Evolutionary conservation across 1,284 basidiomycete genomes (phyloP), one percentile per base, ranked within the genome.

Genomic region (Ustilago cynodontis): DNA sequence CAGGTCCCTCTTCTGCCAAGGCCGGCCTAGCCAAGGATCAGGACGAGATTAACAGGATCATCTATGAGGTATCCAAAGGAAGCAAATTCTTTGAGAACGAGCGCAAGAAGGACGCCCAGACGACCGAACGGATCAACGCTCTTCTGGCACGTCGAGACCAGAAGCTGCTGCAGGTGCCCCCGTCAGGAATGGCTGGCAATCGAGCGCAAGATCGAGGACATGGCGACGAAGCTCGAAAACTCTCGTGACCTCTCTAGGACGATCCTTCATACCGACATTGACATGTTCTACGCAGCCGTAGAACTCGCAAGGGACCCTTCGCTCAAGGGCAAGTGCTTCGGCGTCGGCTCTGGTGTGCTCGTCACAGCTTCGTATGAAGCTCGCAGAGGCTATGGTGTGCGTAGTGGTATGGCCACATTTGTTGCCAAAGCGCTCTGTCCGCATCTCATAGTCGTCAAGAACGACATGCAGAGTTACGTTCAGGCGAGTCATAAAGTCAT

Each of bases 371-470:
- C 73, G 28, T 84, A 84, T 58, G 82, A 83, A 64, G 83, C 83
- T 31, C 65, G 83, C 13, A 53, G 63, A 49, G 59, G 57, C 0
- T 98, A 96, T 83, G 95, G 91, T 11, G 95, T 96, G 8, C 77
- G 83, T n/a, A 74, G 71, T 13, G 83, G 82, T n/a, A 86, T 86
- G 84, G 83, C 81, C 89, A 93, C 91, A 52, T 95, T 95, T 85
- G 92, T 98, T 47, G 96, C 95, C 16, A 92, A 92, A 87, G 95
- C 94, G 82, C 90, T 99, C 10, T 98, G 95, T 84, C 95, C 95
- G 1, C 91, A 95, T 10, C 90, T 99, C n/a, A 91, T 94, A 49
- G 87, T 94, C 50, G 89, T 96, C 53, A 80, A 81, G 59, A 85
- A 84, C 59, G 72, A 87, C 61, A 85, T 86, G 65, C 74, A 79